Evolutionary conservation across 108 stramenopile species (phyloP).

Genomic region (Epipyxis sp.): DNA sequence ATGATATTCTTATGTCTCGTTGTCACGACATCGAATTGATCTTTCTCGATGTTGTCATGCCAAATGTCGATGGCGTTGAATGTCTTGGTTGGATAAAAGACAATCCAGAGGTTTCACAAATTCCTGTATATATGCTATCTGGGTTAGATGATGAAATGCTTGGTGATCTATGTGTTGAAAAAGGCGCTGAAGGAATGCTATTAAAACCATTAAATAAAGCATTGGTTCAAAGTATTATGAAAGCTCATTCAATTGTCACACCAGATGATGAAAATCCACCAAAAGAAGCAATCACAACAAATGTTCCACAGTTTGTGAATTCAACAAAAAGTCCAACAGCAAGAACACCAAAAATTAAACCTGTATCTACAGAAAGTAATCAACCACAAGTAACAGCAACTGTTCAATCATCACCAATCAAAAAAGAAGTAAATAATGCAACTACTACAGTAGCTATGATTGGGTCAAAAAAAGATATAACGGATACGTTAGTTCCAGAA

Average conservation of each 20-base stretch:
- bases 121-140: constrained; percentile 20
- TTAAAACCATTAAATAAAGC: constrained; percentile 4
- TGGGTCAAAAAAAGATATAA: no score
- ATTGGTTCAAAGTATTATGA: background rate
- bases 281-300: no score
- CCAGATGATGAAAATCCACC: no score
- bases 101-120: background rate
- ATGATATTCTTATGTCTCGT: background rate
- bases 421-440: no score
- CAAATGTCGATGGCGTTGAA: constrained; percentile 25
- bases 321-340: no score
- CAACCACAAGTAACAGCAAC: no score
- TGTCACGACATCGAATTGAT: background rate
- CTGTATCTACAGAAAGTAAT: no score
- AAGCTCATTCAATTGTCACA: background rate
- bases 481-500: no score
- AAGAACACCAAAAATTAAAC: no score
- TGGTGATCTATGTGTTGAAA: background rate
- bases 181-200: constrained; percentile 13
- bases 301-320: no score
- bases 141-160: constrained; percentile 6
- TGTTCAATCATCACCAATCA: no score
- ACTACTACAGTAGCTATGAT: no score
- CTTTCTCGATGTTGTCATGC: constrained; percentile 19
- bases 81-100: constrained; percentile 20